Evolutionary conservation across 192 early-diverging fungal genomes (phyloP).

Genomic region (Dissophora ornata): DNA sequence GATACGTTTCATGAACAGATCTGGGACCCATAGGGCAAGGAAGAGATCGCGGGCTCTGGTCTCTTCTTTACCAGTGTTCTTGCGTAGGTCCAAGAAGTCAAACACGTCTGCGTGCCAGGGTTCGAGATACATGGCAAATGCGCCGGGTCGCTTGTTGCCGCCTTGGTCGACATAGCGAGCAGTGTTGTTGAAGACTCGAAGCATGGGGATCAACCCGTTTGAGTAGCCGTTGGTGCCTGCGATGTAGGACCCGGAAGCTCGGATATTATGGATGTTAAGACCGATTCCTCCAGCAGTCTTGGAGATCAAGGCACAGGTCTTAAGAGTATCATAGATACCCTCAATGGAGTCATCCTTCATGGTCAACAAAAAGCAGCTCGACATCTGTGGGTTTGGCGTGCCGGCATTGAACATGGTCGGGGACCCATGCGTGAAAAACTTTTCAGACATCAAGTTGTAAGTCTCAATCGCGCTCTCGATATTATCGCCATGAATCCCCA

Average conservation of each 20-base stretch:
- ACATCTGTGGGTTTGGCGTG: slow-evolving; percentile 94
- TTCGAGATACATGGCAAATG: slow-evolving; percentile 98
- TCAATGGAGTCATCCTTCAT: slow-evolving; percentile 98
- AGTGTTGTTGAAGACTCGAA: slow-evolving; percentile 97
- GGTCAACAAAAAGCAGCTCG: slow-evolving; percentile 93
- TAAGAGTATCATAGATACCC: slow-evolving; percentile 97
- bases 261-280: slow-evolving; percentile 95
- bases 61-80: slow-evolving; percentile 99
- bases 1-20: slow-evolving; percentile 97
- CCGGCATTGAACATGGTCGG: slow-evolving; percentile 99
- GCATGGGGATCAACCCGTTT: slow-evolving; percentile 96
- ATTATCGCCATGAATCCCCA: slow-evolving; percentile 96
- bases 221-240: slow-evolving; percentile 98
- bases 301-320: slow-evolving; percentile 95
- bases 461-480: slow-evolving; percentile 93
- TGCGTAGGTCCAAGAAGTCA: slow-evolving; percentile 93
- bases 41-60: slow-evolving; percentile 95
- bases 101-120: slow-evolving; percentile 99
- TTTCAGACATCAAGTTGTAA: slow-evolving; percentile 91
- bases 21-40: slow-evolving; percentile 96
- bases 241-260: slow-evolving; percentile 94
- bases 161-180: slow-evolving; percentile 98
- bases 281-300: slow-evolving; percentile 98
- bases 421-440: slow-evolving; percentile 95
- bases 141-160: slow-evolving; percentile 96